A percentile compares a stretch with the other conserved stretches of the same genome.
Evolutionary conservation across 1,284 basidiomycete genomes (phyloP).

Genomic region (Laetiporus sulphureus): DNA sequence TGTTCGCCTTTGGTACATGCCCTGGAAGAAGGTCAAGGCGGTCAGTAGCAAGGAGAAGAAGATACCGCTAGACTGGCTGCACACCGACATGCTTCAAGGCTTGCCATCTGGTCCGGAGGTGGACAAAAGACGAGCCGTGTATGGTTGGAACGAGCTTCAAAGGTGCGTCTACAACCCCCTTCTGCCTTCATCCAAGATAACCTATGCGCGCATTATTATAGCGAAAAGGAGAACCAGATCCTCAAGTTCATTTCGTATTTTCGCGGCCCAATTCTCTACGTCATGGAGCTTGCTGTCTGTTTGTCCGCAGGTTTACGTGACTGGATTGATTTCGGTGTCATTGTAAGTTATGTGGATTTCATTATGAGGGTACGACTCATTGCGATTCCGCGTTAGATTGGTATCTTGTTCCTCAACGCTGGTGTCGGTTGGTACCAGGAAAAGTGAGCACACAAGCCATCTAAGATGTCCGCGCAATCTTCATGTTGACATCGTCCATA

Average conservation of each 20-base stretch:
- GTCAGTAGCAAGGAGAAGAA: conserved; percentile 2
- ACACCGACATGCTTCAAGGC: conserved; percentile 6
- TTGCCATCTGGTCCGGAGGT: conserved; percentile 3
- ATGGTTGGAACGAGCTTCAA: conserved; percentile 8
- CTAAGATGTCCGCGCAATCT: no score
- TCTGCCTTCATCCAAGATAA: no score
- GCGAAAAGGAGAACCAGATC: conserved; percentile 8
- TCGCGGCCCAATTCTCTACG: conserved; percentile 10
- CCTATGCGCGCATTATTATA: background rate
- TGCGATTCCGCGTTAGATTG: conserved; percentile 2
- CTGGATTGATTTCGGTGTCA: conserved; percentile 11
- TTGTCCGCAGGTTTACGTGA: conserved; percentile 7
- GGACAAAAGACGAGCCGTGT: conserved; percentile 1
- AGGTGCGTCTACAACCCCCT: background rate
- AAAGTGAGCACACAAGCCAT: conserved; percentile 1
- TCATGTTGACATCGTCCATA: background rate
- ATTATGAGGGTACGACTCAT: background rate
- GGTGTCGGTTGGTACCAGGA: conserved; percentile 10
- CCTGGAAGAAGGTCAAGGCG: conserved; percentile 7
- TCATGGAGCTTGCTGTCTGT: conserved; percentile 8
- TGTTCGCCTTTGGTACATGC: conserved; percentile 5
- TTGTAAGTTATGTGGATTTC: conserved; percentile 2
- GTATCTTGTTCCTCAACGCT: conserved; percentile 8
- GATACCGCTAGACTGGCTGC: conserved; percentile 8
- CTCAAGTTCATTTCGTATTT: conserved; percentile 10